These are phyloP conservation scores for Sherardia arvensis DNA, from an alignment of 257 asterid genomes.

Conservation along the genomic window DNA sequence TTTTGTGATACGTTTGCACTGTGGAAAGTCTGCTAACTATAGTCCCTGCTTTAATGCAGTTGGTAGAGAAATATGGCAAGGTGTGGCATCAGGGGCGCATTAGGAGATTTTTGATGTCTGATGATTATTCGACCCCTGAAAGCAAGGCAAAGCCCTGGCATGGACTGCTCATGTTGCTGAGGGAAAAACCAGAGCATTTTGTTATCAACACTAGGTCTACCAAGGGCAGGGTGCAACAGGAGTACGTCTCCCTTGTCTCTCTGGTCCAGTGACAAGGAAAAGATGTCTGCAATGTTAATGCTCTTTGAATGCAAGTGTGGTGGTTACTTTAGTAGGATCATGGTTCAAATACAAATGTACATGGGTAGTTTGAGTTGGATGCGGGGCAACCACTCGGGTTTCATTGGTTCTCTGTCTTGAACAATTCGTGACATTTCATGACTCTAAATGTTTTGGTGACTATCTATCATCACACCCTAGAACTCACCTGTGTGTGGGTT, in stretches of 20 bases:
- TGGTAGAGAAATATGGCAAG: slow-evolving; percentile 58
- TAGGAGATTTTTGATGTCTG: slow-evolving; percentile 73
- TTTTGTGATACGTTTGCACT: neutral
- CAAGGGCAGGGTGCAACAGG: slow-evolving; percentile 59
- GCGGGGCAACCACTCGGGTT: neutral
- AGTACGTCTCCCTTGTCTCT: slow-evolving; percentile 89
- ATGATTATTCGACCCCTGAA: slow-evolving; percentile 57
- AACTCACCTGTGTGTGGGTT: too few species aligned
- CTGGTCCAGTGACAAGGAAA: slow-evolving; percentile 43
- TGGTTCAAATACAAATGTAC: neutral
- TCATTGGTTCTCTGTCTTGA: neutral
- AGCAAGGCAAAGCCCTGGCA: slow-evolving; percentile 82
- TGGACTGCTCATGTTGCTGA: slow-evolving; percentile 72
- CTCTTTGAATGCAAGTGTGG: neutral
- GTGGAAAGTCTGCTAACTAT: slow-evolving; percentile 1
- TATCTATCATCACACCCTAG: too few species aligned
- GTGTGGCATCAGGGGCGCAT: slow-evolving; percentile 88
- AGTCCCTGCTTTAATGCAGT: slow-evolving; percentile 29
- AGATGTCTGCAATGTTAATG: slow-evolving; percentile 7
- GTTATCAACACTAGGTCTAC: slow-evolving; percentile 86
- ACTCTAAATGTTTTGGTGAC: neutral
- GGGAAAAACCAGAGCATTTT: slow-evolving; percentile 88
- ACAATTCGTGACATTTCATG: neutral
- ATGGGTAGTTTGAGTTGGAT: neutral
- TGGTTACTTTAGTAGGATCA: neutral